These are phyloP conservation scores for Aspergillus sp. DNA, from an alignment of 2,329 filamentous ascomycete species.

Conservation along the genomic window DNA sequence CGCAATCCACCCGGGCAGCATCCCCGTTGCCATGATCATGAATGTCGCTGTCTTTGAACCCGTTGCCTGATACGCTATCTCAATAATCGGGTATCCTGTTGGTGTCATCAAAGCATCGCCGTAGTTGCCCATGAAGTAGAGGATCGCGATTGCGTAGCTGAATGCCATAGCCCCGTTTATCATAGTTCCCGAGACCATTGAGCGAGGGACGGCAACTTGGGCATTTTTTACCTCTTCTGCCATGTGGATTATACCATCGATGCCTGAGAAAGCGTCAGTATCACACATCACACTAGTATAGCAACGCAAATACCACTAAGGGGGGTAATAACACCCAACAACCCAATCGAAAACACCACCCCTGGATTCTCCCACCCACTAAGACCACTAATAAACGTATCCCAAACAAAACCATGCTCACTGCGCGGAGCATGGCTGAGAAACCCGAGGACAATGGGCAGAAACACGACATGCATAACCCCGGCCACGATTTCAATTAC, in stretches of 20 bases:
- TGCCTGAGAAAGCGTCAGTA: constrained; percentile 13
- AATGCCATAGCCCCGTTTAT: constrained; percentile 49
- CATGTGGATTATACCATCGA: constrained; percentile 34
- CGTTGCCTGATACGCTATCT: constrained; percentile 52
- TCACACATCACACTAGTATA: too few species aligned
- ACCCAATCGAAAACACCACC: not conserved
- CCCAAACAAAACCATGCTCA: constrained; percentile 23
- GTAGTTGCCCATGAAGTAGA: constrained; percentile 45
- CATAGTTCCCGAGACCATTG: constrained; percentile 46
- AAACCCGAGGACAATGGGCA: constrained; percentile 21
- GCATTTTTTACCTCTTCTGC: constrained; percentile 51
- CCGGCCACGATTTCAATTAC: constrained; percentile 13
- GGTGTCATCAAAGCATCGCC: constrained; percentile 36
- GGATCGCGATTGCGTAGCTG: constrained; percentile 39
- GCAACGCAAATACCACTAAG: not conserved
- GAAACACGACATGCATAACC: constrained; percentile 23
- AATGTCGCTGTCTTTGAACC: constrained; percentile 40
- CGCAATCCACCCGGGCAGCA: constrained; percentile 24
- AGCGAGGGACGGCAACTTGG: constrained; percentile 45
- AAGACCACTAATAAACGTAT: constrained; percentile 21
- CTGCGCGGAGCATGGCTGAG: constrained; percentile 21
- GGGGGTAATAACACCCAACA: not conserved
- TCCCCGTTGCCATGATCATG: constrained; percentile 40
- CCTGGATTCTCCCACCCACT: not conserved
- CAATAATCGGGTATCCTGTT: constrained; percentile 50